Evolutionary conservation across 495 filamentous ascomycete species (phyloP), one percentile per base, ranked within the genome.

Genomic region (Barbatosphaeria neglecta): DNA sequence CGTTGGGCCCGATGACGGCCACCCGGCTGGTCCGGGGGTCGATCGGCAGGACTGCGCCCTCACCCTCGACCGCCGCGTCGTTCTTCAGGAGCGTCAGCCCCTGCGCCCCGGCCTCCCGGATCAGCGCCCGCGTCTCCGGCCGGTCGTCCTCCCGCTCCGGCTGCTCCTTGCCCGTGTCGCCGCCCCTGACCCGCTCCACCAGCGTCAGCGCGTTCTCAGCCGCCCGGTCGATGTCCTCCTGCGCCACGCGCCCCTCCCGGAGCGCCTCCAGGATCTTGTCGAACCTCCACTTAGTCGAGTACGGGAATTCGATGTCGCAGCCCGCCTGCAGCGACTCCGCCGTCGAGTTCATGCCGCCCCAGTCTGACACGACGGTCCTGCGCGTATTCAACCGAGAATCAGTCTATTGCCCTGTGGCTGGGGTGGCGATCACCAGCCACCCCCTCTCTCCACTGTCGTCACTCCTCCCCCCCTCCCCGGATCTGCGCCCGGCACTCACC

Each of bases 1-100:
- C 79, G 58, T 93, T 93, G 8, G 88, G 87, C 0, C 88, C 87
- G 47, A 95, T 92, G 24, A 92, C 73, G 7, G 86, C 80, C 39
- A 90, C 72, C 53, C 66, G 74, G 40, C 72, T 70, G 25, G 76
- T 74, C 13, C 73, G 70, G 19, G 73, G 70, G 39, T 78, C 70
- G 40, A 94, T 70, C 1, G 87, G 87, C 4, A 94, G 70, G 24
- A 81, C 60, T 15, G 63, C 59, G 1, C 74, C 73, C 31, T 87
- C 76, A n/a, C 74, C 73, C 31, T 87, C 76, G n/a, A n/a, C n/a
- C n/a, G n/a, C n/a, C n/a, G n/a, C n/a, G n/a, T n/a, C n/a, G 50
- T 92, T 92, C 61, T 90, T 90, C 47, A 93, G 67, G 15, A 93
- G 71, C 2, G 87, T 86, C 11, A 90, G 73, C 2, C 82, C 84